Percentiles rank a stretch among this genome's conserved stretches.
These are phyloP conservation scores for Cercospora sojina DNA, from an alignment of 2,329 filamentous ascomycete genomes.

Conservation along the genomic window DNA sequence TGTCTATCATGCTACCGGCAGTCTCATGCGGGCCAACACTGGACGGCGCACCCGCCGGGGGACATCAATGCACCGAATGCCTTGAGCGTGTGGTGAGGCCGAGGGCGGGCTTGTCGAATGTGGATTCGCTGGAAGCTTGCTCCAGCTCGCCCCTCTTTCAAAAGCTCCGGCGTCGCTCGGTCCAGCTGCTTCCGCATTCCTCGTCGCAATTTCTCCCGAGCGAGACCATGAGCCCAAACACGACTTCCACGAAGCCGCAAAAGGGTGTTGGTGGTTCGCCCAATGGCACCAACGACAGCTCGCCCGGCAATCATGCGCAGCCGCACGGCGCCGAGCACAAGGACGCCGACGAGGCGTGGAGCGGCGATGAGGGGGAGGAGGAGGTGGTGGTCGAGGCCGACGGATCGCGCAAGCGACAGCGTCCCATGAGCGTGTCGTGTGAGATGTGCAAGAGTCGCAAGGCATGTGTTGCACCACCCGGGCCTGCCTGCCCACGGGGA, in stretches of 20 bases:
- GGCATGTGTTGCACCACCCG: constrained; percentile 46
- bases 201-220: constrained; percentile 20
- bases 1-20: background rate
- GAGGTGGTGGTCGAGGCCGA: constrained; percentile 40
- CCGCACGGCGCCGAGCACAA: constrained; percentile 24
- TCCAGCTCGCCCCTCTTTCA: constrained; percentile 14
- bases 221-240: background rate
- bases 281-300: constrained; percentile 20
- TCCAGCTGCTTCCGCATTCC: constrained; percentile 16
- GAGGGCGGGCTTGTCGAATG: constrained; percentile 7
- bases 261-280: constrained; percentile 22
- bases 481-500: background rate
- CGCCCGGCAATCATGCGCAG: constrained; percentile 16
- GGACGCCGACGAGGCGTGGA: constrained; percentile 40
- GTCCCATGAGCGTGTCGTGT: constrained; percentile 53
- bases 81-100: background rate
- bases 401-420: constrained; percentile 49
- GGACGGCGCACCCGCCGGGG: background rate
- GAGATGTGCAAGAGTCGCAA: constrained; percentile 81
- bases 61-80: constrained; percentile 14
- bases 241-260: constrained; percentile 18
- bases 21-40: background rate
- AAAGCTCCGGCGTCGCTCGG: constrained; percentile 16
- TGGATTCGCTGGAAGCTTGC: constrained; percentile 13
- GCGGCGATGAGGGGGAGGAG: constrained; percentile 41